phyloP scores from a whole-genome alignment of 106 monocot genomes.

The Gastrodia elata region DNA sequence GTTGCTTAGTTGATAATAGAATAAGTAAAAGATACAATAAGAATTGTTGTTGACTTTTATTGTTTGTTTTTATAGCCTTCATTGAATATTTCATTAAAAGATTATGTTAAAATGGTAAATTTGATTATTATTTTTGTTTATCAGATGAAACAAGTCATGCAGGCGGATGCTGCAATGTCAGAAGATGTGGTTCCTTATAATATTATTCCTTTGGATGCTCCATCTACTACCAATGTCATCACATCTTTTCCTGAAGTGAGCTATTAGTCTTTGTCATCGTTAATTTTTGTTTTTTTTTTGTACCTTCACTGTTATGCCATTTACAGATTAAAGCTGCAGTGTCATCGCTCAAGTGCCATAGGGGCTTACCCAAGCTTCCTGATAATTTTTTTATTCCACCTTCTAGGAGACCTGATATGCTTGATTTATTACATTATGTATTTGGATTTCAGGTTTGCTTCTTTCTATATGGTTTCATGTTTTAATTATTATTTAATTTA shows the following conservation, averaged over 20 bases:
- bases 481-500: background rate
- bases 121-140: conserved; percentile 4
- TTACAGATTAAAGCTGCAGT: conserved; percentile 71
- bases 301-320: background rate
- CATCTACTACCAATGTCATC: conserved; percentile 64
- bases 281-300: background rate
- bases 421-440: conserved; percentile 77
- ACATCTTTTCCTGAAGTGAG: conserved; percentile 58
- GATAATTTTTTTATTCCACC: conserved; percentile 45
- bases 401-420: conserved; percentile 63
- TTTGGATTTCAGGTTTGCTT: conserved; percentile 91
- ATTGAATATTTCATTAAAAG: background rate
- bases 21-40: background rate
- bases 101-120: background rate
- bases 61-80: background rate
- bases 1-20: background rate
- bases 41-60: background rate
- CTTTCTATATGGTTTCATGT: background rate
- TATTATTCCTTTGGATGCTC: conserved; percentile 82
- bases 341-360: conserved; percentile 54
- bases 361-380: conserved; percentile 75
- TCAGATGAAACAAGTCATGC: conserved; percentile 78
- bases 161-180: conserved; percentile 81
- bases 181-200: conserved; percentile 84
- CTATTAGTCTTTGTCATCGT: conserved; percentile 1